Evolutionary conservation across 148 eudicot species (phyloP).

Genomic region (Amaranthus palmeri): DNA sequence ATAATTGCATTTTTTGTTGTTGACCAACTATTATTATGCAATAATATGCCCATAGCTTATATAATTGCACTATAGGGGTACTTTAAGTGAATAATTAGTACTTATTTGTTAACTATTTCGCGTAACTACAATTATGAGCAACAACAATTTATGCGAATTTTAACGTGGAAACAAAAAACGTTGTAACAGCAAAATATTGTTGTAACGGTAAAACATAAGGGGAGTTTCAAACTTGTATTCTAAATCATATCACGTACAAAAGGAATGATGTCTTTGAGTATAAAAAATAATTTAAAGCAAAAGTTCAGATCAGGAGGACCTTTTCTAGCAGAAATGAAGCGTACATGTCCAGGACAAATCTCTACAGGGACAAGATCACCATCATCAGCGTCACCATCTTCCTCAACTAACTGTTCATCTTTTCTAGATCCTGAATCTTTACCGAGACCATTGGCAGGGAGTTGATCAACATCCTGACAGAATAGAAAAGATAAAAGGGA

Average conservation of each 20-base stretch:
- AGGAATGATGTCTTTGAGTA: not conserved
- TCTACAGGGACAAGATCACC: constrained; percentile 61
- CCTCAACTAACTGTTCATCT: constrained; percentile 28
- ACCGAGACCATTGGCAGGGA: constrained; percentile 20
- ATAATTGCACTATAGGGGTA: no score
- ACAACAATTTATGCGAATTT: no score
- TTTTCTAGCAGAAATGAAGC: constrained; percentile 63
- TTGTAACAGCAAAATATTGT: no score
- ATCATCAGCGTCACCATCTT: constrained; percentile 44
- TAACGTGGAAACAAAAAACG: no score
- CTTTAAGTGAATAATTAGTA: no score
- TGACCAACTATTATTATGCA: no score
- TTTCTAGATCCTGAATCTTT: constrained; percentile 20
- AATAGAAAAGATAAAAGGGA: not conserved
- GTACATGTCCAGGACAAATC: constrained; percentile 84
- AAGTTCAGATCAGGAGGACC: constrained; percentile 32
- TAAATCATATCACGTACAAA: not conserved
- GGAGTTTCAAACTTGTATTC: no score
- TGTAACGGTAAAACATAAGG: no score
- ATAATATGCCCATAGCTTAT: no score
- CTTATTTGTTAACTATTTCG: no score
- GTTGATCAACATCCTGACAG: constrained; percentile 36
- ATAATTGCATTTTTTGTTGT: no score
- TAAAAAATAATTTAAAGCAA: constrained; percentile 4
- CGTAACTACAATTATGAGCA: no score